Evolutionary conservation across 2,329 filamentous ascomycete genomes (phyloP).

Genomic region (Cladosporium sp.): DNA sequence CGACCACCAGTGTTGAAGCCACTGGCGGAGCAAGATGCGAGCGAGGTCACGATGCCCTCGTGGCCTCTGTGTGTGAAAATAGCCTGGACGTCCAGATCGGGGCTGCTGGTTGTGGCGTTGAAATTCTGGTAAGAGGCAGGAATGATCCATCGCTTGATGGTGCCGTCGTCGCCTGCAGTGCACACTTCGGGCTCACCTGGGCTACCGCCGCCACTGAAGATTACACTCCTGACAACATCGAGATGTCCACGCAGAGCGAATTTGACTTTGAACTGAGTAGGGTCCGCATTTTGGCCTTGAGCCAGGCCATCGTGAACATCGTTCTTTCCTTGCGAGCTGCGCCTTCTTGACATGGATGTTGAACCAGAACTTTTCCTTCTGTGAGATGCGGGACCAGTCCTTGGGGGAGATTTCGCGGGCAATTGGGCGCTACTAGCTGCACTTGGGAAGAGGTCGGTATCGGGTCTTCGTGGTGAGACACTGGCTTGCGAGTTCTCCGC

Average conservation of each 20-base stretch:
- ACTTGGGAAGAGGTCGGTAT: slow-evolving; percentile 84
- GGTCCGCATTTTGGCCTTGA: slow-evolving; percentile 60
- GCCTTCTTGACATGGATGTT: slow-evolving; percentile 62
- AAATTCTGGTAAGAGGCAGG: slow-evolving; percentile 73
- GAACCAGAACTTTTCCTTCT: slow-evolving; percentile 75
- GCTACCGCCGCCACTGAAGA: slow-evolving; percentile 95
- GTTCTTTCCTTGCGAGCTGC: slow-evolving; percentile 56
- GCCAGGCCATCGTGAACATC: slow-evolving; percentile 59
- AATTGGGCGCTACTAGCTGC: slow-evolving; percentile 64
- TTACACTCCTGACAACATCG: slow-evolving; percentile 89
- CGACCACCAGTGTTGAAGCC: slow-evolving; percentile 89
- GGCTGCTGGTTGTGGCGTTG: slow-evolving; percentile 57
- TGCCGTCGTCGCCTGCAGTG: slow-evolving; percentile 91
- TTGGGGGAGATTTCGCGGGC: slow-evolving; percentile 76
- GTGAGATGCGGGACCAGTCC: slow-evolving; percentile 65
- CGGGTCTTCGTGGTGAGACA: slow-evolving; percentile 66
- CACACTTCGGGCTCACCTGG: slow-evolving; percentile 96
- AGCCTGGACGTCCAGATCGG: slow-evolving; percentile 84
- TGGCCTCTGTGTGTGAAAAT: slow-evolving; percentile 97
- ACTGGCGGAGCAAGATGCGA: slow-evolving; percentile 84
- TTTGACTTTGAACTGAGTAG: slow-evolving; percentile 82
- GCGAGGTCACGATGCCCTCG: slow-evolving; percentile 80
- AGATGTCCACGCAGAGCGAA: slow-evolving; percentile 91
- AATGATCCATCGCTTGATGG: slow-evolving; percentile 96
- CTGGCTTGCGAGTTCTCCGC: slow-evolving; percentile 58